Evolutionary conservation across 345 rosid genomes (phyloP), one percentile per base, ranked within the genome.

Genomic region (Mallotus nudiflorus): DNA sequence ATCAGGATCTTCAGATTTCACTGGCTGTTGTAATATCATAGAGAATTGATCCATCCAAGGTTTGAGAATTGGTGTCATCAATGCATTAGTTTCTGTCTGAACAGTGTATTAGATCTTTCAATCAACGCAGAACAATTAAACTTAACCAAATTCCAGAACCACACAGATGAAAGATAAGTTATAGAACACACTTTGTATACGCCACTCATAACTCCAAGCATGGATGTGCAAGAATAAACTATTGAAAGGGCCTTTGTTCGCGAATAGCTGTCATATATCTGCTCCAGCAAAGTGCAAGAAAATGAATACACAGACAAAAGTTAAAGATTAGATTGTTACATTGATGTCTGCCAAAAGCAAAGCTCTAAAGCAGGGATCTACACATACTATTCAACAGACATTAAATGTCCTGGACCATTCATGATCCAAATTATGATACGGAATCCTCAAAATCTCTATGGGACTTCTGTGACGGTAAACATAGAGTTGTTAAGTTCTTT

Each of bases 181-280:
- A 49, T 31, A 67, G 44, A 46, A 57, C 58, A 54, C 84, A 94
- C 98, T 97, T 86, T 83, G 58, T 83, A 89, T 64, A 89, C 88
- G 82, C 90, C 96, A 80, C 90, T 88, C 92, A 94, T 86, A 56
- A 80, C 75, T 70, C 95, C 98, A 68, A 94, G 85, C 77, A 94
- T 74, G 27, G 91, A 87, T 66, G 81, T 76, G 77, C 96, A 91
- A 50, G 93, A 83, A 82, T 94, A 87, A 82, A 91, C 82, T 51
- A 91, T 87, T 61, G 96, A 84, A 71, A 91, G 85, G 76, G 98
- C 93, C 80, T 91, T 91, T 18, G 88, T 78, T 39, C 90, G 83
- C 73, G 85, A 73, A 82, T 88, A 84, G 59, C 82, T 91, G 79
- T 83, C 85, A 80, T 82, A 94, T 60, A 70, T 85, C 98, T 94